Conservation (phyloP, 2,329 filamentous ascomycete genomes). For the Thelonectria rubi region DNA sequence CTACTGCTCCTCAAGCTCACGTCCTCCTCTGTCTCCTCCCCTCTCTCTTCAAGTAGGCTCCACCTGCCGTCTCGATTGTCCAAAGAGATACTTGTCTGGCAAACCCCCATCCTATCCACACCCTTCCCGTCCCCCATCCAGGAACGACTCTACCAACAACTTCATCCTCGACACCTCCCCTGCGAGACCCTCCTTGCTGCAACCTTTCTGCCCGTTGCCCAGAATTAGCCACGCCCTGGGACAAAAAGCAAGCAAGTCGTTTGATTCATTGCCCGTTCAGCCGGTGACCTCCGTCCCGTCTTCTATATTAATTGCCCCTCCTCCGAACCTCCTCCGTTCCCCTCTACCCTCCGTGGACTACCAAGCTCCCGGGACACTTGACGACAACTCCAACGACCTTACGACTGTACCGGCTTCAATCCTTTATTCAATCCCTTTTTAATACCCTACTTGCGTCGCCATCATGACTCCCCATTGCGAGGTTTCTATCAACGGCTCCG, state of each 20-base stretch:
- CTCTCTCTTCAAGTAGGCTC: conserved; percentile 29
- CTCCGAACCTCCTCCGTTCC: conserved; percentile 8
- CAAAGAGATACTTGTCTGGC: background rate
- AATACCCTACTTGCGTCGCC: conserved; percentile 20
- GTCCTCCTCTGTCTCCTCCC: conserved; percentile 28
- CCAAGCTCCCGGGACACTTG: conserved; percentile 13
- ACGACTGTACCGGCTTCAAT: conserved; percentile 7
- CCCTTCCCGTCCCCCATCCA: conserved; percentile 18
- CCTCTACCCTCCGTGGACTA: conserved; percentile 2
- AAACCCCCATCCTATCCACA: background rate
- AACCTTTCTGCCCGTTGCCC: conserved; percentile 24
- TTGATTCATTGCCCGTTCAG: conserved; percentile 25
- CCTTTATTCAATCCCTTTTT: conserved; percentile 17
- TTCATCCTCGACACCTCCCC: conserved; percentile 23
- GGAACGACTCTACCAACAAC: conserved; percentile 21
- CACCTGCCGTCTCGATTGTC: conserved; percentile 8
- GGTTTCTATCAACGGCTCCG: conserved; percentile 41
- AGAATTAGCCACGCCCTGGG: conserved; percentile 22
- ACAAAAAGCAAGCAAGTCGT: conserved; percentile 26
- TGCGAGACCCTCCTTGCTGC: conserved; percentile 24
- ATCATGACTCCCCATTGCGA: conserved; percentile 51
- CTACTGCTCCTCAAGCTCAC: conserved; percentile 25
- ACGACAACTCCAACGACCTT: background rate
- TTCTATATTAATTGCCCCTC: conserved; percentile 26
- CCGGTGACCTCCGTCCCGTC: conserved; percentile 27